A percentile compares a stretch with the other conserved stretches of the same genome.
phyloP scores from a whole-genome alignment of 495 filamentous ascomycete genomes.

The Hyphodiscus hymeniophilus region DNA sequence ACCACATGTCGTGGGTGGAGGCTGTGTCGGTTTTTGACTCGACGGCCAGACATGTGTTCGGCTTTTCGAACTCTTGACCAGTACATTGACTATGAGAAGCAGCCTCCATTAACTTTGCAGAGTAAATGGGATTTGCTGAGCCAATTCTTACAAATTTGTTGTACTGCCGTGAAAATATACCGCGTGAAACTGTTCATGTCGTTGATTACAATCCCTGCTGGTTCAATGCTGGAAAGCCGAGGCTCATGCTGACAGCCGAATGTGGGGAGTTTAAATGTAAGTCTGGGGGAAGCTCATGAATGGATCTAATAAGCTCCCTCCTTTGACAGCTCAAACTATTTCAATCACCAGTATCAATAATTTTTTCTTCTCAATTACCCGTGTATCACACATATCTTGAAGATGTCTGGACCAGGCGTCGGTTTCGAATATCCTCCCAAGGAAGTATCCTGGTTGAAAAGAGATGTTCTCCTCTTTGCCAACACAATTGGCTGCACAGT shows the following conservation, averaged over 20 bases:
- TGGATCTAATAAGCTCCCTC: neutral
- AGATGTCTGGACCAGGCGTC: slow-evolving; percentile 47
- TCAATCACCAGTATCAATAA: neutral
- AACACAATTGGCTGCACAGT: slow-evolving; percentile 75
- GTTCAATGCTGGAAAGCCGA: neutral
- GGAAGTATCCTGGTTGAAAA: slow-evolving; percentile 76
- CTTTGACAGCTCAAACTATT: too few species aligned
- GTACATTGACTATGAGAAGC: too few species aligned
- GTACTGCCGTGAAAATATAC: neutral
- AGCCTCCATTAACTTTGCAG: too few species aligned
- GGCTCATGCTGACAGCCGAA: slow-evolving; percentile 7
- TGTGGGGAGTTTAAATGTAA: slow-evolving; percentile 12
- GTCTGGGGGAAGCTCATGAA: slow-evolving; percentile 11
- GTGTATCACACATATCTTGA: neutral
- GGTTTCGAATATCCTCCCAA: slow-evolving; percentile 69
- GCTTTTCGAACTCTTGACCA: too few species aligned
- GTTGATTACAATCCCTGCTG: neutral
- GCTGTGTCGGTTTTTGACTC: neutral
- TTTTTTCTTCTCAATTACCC: neutral
- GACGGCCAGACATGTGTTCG: too few species aligned
- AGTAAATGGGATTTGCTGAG: too few species aligned
- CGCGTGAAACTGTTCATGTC: too few species aligned
- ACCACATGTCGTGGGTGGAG: neutral
- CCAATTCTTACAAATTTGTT: too few species aligned
- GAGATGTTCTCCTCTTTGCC: slow-evolving; percentile 79